These are phyloP conservation scores for Volvariella volvacea DNA, from an alignment of 1,284 basidiomycete genomes.

Conservation along the genomic window DNA sequence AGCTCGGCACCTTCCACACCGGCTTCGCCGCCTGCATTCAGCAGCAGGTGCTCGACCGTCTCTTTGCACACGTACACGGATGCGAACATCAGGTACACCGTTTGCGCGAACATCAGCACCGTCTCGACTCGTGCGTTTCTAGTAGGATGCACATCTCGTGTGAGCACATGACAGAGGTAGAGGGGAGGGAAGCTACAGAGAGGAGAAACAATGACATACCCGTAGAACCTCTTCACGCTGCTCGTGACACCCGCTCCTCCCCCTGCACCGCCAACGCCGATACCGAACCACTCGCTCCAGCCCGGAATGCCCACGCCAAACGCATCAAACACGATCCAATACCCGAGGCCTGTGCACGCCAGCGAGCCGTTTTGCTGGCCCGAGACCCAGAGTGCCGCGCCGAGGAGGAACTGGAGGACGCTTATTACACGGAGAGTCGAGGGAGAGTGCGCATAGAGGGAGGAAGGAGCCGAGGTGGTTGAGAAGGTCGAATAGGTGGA, in stretches of 20 bases:
- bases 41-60: constrained; percentile 74
- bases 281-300: constrained; percentile 34
- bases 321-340: constrained; percentile 94
- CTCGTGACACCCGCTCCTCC: constrained; percentile 8
- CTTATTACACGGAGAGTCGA: constrained; percentile 18
- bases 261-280: constrained; percentile 12
- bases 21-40: constrained; percentile 38
- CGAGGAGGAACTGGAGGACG: constrained; percentile 51
- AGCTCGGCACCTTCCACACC: too few relatives aligned
- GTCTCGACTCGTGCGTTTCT: constrained; percentile 75
- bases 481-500: not conserved
- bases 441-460: constrained; percentile 16
- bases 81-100: constrained; percentile 83
- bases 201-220: constrained; percentile 40
- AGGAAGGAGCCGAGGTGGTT: constrained; percentile 26
- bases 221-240: constrained; percentile 46
- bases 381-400: constrained; percentile 79
- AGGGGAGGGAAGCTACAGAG: not conserved
- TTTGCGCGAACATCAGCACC: constrained; percentile 80
- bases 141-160: too few relatives aligned
- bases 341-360: constrained; percentile 85
- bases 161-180: constrained; percentile 2
- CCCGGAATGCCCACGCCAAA: constrained; percentile 61
- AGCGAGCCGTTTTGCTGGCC: constrained; percentile 89
- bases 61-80: constrained; percentile 89